Evolutionary conservation across 2,329 filamentous ascomycete genomes (phyloP), one percentile per base, ranked within the genome.

Genomic region (Colletotrichum musae): DNA sequence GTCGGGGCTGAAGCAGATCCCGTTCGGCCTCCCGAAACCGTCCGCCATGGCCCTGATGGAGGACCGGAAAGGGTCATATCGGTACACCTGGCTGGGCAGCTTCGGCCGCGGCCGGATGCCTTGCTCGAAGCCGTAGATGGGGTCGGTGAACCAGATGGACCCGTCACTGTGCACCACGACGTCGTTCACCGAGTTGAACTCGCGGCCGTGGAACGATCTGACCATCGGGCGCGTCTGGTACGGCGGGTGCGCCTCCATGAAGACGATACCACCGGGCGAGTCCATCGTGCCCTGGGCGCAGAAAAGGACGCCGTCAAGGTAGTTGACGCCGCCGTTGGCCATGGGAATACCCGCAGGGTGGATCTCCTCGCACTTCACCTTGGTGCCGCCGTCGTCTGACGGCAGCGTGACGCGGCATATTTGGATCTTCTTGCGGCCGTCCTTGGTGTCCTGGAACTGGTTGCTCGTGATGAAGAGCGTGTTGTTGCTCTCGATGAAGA

Each of bases 111-210:
- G 82, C n/a, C 85, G 78, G 70, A 85, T 83, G 4, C 84, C 81
- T 70, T 86, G 84, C 62, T 85, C 80, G 48, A 76, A 81, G 4
- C 85, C 86, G 72, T 87, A 87, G 5, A 79, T 77, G 0, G 84
- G 83, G 71, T 87, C 85, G 0, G 84, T 86, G 72, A 87, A 87
- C 83, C 84, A 87, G 26, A 87, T 78, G 2, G 77, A 78, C 2
- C 82, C 82, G 66, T 86, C 83, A 0, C 69, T 72, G 45, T 80
- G 76, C 7, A 82, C 75, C 6, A 85, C 80, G 6, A 87, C 82
- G 64, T 87, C 85, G 67, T 86, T 86, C 53, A 83, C 76, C 1
- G 82, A 85, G 73, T 86, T 87, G 75, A 87, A 87, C n/a, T 64
- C 60, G 9, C 66, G 50, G 21, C 67, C 83, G 45, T 82, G 74